phyloP scores from a whole-genome alignment of 768 basidiomycete genomes.

The Epithele typhae region DNA sequence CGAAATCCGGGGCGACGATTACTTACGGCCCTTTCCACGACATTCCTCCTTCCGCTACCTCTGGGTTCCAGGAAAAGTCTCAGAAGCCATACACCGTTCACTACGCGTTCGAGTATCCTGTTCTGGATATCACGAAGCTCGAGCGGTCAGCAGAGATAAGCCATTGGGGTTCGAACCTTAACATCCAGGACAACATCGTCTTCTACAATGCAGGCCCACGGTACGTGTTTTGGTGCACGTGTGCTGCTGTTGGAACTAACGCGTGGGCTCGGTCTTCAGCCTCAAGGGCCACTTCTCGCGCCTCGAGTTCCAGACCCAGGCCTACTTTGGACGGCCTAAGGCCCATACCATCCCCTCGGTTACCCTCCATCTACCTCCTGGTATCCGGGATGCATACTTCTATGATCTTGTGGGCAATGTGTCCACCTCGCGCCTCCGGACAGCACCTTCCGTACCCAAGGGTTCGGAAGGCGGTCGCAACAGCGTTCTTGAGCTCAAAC shows the following conservation, averaged over 20 bases:
- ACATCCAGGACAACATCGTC: slow-evolving; percentile 83
- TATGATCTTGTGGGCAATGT: slow-evolving; percentile 95
- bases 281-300: slow-evolving; percentile 96
- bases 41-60: slow-evolving; percentile 57
- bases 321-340: slow-evolving; percentile 60
- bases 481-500: slow-evolving; percentile 76
- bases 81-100: slow-evolving; percentile 72
- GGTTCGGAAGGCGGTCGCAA: slow-evolving; percentile 46
- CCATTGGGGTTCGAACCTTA: slow-evolving; percentile 95
- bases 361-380: slow-evolving; percentile 76
- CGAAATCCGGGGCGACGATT: slow-evolving; percentile 74
- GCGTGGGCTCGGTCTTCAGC: slow-evolving; percentile 35
- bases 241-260: background rate
- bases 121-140: slow-evolving; percentile 70
- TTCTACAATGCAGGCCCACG: slow-evolving; percentile 87
- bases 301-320: slow-evolving; percentile 76
- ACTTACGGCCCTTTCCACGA: slow-evolving; percentile 88
- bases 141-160: slow-evolving; percentile 84
- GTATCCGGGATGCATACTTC: slow-evolving; percentile 80
- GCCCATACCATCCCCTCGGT: slow-evolving; percentile 72
- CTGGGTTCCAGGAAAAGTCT: slow-evolving; percentile 50
- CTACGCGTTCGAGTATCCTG: slow-evolving; percentile 78
- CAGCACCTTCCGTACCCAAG: slow-evolving; percentile 58
- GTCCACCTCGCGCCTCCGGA: slow-evolving; percentile 84
- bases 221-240: slow-evolving; percentile 45